Base-by-base conservation (phyloP, 2,329 filamentous ascomycete species). In the Microcyclospora pomicola region DNA sequence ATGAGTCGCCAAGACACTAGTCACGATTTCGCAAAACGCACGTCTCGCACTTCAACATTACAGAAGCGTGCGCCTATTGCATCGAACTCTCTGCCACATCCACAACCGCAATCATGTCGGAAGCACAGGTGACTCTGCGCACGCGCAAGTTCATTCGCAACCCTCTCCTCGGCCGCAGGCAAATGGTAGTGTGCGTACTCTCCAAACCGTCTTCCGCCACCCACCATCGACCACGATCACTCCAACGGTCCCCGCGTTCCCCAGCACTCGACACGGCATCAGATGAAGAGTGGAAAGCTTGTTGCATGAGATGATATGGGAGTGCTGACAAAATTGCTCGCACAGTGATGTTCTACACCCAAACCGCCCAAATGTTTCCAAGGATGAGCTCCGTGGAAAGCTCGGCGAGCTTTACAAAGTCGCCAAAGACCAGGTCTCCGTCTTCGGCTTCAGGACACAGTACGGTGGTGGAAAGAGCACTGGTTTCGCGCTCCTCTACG, bases 131-230 rank as follows among this genome's bases (percentile, higher is more conserved):
- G 51, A 70, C 67, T 51, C 57, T 70, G 62, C 66, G 91, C 75
- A 98, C 91, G 71, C 88, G 91, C 83, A 96, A 96, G 77, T 98
- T 98, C 83, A 92, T 96, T 73, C 85, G 87, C 75, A 98, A 98
- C 80, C 84, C 91, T 68, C 85, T 98, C 64, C 81, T 98, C 66
- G 85, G 82, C 67, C 83, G 88, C 69, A 94, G 93, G 79, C 88
- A 96, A 81, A 94, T 96, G 85, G 88, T 95, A 72, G 83, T 95
- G 88, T 95, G 52, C 53, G 58, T 60, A 42, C 34, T 33, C 31
- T 35, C 49, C 16, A 29, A 9, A 10, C n/a, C 14, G 31, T 13
- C 38, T 12, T 30, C 19, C 15, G 24, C 38, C 19, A 15, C 15
- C 7, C 13, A 28, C 16, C 40, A 36, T 12, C 39, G 28, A 16